Base-by-base conservation (phyloP, 75 land plant genomes). In the Cunninghamia lanceolata region DNA sequence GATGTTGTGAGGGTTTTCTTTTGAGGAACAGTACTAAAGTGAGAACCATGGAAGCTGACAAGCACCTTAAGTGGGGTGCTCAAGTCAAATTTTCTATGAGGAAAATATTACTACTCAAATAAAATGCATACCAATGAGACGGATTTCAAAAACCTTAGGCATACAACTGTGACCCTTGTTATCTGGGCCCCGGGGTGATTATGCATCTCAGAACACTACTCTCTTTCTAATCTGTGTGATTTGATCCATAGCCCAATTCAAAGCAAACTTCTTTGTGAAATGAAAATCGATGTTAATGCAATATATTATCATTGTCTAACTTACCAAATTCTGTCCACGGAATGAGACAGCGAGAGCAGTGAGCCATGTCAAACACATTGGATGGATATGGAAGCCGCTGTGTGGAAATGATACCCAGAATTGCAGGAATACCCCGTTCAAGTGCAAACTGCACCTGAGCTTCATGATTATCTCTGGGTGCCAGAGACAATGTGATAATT, bases 391-490 rank as follows among this genome's bases (percentile, higher is more conserved):
- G 99, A 88, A 96, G 91, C 34, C 99, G 91, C 53, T 96, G 98
- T 1, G 99, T 97, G 8, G 99, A 93, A 53, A 97, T 93, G 78
- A 97, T 91, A 59, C 99, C 99, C 45, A 97, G 91, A 56, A 97
- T 96, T 13, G 99, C 99, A 45, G 99, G 99, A 85, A 97, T 95
- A 19, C 99, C 99, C 82, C 99, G 91, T 85, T 97, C 99, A 36
- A 97, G 90, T 70, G 99, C 99, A 89, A 97, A 97, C 75, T 97
- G 99, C n/a, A 97, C 96, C 87, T 97, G 99, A 84, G 99, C 98
- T 84, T 96, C 98, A 87, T 97, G 99, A 86, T 94, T 97, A 85
- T 97, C 99, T 89, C 99, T 88, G 42, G 99, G 99, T 81, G 99
- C 99, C 86, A 97, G 90, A 77, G 99, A 97, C 88, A 96, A 85